Evolutionary conservation across 225 moss, liverwort and hornwort genomes (phyloP).

Genomic region (Bryum argenteum): DNA sequence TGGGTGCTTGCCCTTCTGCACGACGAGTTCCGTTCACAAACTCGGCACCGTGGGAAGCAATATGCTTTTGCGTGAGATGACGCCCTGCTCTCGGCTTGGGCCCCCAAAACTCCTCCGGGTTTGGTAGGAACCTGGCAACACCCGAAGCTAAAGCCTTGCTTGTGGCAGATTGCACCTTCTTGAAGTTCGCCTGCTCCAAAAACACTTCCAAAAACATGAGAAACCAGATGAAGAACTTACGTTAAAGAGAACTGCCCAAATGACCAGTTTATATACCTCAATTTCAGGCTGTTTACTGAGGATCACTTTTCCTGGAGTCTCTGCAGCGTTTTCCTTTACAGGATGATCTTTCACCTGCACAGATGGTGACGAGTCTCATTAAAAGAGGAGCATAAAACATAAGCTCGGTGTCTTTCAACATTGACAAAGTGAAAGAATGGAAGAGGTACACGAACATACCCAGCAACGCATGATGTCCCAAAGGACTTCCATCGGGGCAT

Average conservation of each 20-base stretch:
- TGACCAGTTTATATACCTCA: conserved; percentile 54
- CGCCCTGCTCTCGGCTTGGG: conserved; percentile 99
- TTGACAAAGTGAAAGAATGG: background rate
- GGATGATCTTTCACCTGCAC: conserved; percentile 89
- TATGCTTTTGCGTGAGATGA: conserved; percentile 73
- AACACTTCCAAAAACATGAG: background rate
- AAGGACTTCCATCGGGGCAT: conserved; percentile 87
- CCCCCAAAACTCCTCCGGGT: conserved; percentile 98
- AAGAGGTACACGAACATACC: conserved; percentile 51
- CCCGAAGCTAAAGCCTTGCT: conserved; percentile 90
- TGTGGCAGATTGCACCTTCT: conserved; percentile 87
- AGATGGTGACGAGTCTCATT: conserved; percentile 22
- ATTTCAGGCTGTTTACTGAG: conserved; percentile 79
- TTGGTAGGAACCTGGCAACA: conserved; percentile 91
- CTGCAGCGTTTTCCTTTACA: conserved; percentile 74
- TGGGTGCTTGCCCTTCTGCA: conserved; percentile 50
- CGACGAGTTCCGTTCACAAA: conserved; percentile 62
- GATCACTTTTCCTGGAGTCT: conserved; percentile 82
- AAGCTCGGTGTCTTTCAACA: conserved; percentile 2
- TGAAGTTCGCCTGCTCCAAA: conserved; percentile 65
- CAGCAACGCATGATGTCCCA: conserved; percentile 99
- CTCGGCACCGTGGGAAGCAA: conserved; percentile 65
- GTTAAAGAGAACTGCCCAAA: background rate
- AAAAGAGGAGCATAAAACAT: conserved; percentile 5
- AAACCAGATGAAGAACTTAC: background rate